Evolutionary conservation across 2,329 filamentous ascomycete species (phyloP), one percentile per base, ranked within the genome.

Genomic region (Sporothrix schenckii): DNA sequence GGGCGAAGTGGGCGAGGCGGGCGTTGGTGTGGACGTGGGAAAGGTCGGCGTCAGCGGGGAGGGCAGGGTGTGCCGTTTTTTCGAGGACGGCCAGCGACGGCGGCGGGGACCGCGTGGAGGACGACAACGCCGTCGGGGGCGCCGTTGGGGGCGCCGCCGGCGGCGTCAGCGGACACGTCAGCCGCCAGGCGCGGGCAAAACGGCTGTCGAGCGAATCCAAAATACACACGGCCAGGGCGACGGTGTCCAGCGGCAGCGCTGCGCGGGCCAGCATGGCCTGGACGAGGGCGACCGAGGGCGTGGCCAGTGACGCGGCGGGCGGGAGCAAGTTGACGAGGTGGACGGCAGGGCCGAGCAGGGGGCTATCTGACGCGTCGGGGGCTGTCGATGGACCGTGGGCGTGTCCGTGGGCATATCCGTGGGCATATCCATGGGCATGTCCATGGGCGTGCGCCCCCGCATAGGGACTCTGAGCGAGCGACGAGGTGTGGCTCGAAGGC

Each of bases 251-350:
- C 3, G 87, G 85, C 34, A 90, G 80, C 69, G 83, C 80, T 70
- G 88, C 84, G 73, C 87, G 84, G 70, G 81, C 82, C 70, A 91
- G 82, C 73, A 91, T 85, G 61, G 83, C 82, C 77, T 90, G 88
- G 27, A 90, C 85, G 63, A 87, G 80, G 49, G 84, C 79, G 41
- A 88, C 82, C 0, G 87, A 90, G 3, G 89, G 83, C 1, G 81
- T 81, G 71, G 84, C 83, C 71, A 89, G 81, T 30, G 88, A 90
- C 70, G 88, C 87, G 14, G 86, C 85, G 11, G 87, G 84, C 13
- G 89, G 89, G 70, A 91, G 84, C 77, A 91, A 84, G 78, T 89
- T 89, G 75, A 88, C 86, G 70, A 91, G 84, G 76, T 90, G 88
- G 65, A 88, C 85, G 73, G 89, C 87, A 68, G 89, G 87, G 72